Evolutionary conservation across 2,329 filamentous ascomycete genomes (phyloP), one percentile per base, ranked within the genome.

Genomic region (Cyclaneusma minus): DNA sequence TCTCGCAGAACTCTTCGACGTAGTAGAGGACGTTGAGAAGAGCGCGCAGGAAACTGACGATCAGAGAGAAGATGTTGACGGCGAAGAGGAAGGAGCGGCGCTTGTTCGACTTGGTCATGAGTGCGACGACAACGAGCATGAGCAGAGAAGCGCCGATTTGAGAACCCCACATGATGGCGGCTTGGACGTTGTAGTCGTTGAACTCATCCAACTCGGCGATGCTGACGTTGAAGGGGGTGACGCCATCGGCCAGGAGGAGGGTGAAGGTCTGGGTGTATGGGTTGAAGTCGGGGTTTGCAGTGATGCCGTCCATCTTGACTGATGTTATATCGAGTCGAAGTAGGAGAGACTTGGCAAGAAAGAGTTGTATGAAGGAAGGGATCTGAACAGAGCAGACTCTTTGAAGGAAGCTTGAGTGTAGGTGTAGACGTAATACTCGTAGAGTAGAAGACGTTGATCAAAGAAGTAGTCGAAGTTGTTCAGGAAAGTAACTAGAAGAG

Each of bases 81-180:
- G 64, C 43, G 51, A 75, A 78, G 24, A 78, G 55, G 0, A 55
- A 45, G 2, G 64, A 68, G 25, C 51, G 52, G 25, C 67, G 61
- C 48, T 75, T 77, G 33, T 68, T 60, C 2, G 54, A 45, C 30
- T 55, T 59, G 6, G 71, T 75, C 32, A 77, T 51, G 14, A 76
- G 51, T 7, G 67, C 41, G 3, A 78, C 56, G 14, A 73, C 51
- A 16, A 71, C 36, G 20, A 75, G 48, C 28, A 77, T 56, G 22
- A 70, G 45, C 13, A 64, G 30, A 3, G 63, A 64, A 14, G 69
- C 63, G 22, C 74, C 74, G 25, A 75, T 51, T 42, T 78, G 71
- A 16, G 56, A 46, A 17, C 59, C 65, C 40, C 63, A 72, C 42
- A 64, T 65, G 56, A 74, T 65, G 40, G 50, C 57, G 18, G 60